A percentile compares a stretch with the other conserved stretches of the same genome.
phyloP scores from a whole-genome alignment of 441 rosid species.

The Bruguiera hainesii region DNA sequence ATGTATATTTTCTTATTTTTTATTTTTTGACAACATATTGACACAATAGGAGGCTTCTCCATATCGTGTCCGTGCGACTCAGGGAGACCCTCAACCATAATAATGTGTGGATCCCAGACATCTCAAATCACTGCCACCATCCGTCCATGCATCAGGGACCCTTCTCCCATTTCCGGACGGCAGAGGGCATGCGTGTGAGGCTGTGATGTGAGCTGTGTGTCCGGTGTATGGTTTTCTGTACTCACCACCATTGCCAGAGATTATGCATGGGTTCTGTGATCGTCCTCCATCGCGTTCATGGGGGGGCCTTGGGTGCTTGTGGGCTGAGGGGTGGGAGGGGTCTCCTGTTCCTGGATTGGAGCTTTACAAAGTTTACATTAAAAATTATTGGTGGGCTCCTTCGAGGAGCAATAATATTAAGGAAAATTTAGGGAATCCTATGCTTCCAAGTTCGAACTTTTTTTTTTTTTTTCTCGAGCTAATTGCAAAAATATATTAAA shows the following conservation, averaged over 20 bases:
- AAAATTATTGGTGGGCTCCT: neutral
- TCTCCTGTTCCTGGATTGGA: neutral
- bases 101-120: neutral
- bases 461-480: too few species aligned
- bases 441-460: too few species aligned
- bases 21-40: too few species aligned
- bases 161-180: neutral
- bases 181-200: neutral
- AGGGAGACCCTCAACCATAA: slow-evolving; percentile 8
- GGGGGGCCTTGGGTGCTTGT: neutral
- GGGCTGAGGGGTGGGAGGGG: neutral
- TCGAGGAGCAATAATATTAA: too few species aligned
- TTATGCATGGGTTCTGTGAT: neutral
- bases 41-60: too few species aligned
- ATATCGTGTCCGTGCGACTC: too few species aligned
- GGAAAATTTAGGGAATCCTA: too few species aligned
- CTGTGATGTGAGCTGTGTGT: slow-evolving; percentile 1
- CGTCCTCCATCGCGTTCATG: slow-evolving; percentile 4
- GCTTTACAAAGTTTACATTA: neutral
- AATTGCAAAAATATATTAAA: too few species aligned
- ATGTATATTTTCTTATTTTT: too few species aligned
- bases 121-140: slow-evolving; percentile 13
- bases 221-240: slow-evolving; percentile 2
- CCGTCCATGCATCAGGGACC: slow-evolving; percentile 7
- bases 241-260: neutral